Evolutionary conservation across 495 filamentous ascomycete genomes (phyloP).

Genomic region (Tuber aestivum): DNA sequence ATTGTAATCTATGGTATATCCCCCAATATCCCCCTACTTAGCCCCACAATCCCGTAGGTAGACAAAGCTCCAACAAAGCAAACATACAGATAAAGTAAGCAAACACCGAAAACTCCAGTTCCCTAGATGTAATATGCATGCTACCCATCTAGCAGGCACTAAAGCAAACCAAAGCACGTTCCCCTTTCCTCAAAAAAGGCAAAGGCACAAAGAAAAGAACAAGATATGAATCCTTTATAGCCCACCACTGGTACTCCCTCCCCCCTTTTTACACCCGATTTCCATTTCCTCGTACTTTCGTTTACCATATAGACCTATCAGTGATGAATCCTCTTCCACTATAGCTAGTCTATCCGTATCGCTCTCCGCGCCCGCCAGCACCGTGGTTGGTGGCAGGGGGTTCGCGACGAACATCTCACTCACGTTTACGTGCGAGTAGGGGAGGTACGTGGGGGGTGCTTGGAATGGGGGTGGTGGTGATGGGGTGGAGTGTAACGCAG

Average conservation of each 20-base stretch:
- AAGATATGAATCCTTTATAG: neutral
- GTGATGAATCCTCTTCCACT: neutral
- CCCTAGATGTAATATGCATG: neutral
- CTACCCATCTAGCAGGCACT: neutral
- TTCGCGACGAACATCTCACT: neutral
- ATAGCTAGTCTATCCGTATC: neutral
- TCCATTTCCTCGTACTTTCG: neutral
- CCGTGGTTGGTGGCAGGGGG: neutral
- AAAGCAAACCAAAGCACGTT: neutral
- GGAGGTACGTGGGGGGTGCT: neutral
- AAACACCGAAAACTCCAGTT: neutral
- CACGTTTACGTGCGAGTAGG: neutral
- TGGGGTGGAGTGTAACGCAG: neutral
- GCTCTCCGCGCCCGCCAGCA: neutral
- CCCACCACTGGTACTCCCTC: neutral
- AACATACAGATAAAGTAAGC: neutral
- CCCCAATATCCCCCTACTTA: neutral
- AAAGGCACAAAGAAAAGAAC: neutral
- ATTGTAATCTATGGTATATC: neutral
- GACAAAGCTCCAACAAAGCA: neutral
- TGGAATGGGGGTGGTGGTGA: slow-evolving; percentile 11
- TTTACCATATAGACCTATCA: neutral
- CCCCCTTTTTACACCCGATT: neutral
- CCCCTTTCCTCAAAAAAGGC: too few species aligned
- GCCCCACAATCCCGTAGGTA: neutral